Evolutionary conservation across 164 flowering plant species (phyloP).

Genomic region (Chimonanthus praecox): DNA sequence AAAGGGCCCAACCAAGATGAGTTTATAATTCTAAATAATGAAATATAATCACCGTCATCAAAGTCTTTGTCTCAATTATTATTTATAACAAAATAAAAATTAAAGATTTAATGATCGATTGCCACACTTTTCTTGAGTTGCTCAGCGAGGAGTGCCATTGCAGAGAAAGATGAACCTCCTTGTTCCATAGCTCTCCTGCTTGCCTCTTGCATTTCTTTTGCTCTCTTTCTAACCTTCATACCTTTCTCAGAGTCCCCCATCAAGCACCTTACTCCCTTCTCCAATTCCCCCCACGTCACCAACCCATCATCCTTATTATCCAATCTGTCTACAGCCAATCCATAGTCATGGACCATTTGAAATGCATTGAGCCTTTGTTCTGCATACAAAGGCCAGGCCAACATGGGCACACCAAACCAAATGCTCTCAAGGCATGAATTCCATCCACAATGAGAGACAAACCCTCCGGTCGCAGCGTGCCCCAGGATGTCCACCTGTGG

Average conservation of each 20-base stretch:
- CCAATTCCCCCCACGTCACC: slow-evolving; percentile 28
- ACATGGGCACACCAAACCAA: slow-evolving; percentile 37
- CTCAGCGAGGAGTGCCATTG: too few relatives aligned
- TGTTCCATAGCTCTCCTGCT: slow-evolving; percentile 7
- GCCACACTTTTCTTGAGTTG: too few relatives aligned
- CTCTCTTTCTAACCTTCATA: slow-evolving; percentile 16
- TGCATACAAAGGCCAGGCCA: slow-evolving; percentile 55
- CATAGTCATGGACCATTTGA: slow-evolving; percentile 21
- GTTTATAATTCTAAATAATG: too few relatives aligned
- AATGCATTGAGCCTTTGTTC: slow-evolving; percentile 56
- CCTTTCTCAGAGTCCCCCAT: slow-evolving; percentile 33
- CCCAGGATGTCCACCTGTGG: slow-evolving; percentile 34
- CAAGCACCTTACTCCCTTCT: slow-evolving; percentile 25
- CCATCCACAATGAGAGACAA: slow-evolving; percentile 57
- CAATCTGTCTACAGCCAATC: slow-evolving; percentile 23
- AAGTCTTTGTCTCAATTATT: too few relatives aligned
- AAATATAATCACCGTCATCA: too few relatives aligned
- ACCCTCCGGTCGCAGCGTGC: slow-evolving; percentile 39
- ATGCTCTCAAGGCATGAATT: slow-evolving; percentile 47
- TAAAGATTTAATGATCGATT: too few relatives aligned
- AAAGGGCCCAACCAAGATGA: too few relatives aligned
- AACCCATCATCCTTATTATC: not conserved
- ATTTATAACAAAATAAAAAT: too few relatives aligned
- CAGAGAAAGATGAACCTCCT: slow-evolving; percentile 28
- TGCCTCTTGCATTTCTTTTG: slow-evolving; percentile 19